Base-by-base conservation (phyloP, 257 asterid genomes). In the Salvia splendens region DNA sequence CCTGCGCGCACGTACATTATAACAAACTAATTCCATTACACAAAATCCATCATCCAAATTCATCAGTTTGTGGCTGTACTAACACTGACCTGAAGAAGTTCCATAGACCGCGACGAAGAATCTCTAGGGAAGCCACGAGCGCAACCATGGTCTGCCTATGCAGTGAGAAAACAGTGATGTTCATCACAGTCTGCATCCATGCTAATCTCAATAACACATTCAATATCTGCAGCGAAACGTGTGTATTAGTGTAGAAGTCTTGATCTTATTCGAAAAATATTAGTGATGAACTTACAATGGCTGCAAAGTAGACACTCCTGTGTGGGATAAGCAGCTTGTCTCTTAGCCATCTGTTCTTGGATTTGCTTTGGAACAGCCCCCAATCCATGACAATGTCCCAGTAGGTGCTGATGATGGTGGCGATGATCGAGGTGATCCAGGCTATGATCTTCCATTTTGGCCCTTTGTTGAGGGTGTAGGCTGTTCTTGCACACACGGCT, bases 41-140 rank as follows among this genome's bases (percentile, higher is more conserved):
- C 38, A 33, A 3, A 33, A 33, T 33, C 6, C 38, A 33, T 33
- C 63, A 55, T n/a, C 43, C 15, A 46, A 65, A 33, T 41, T n/a
- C 11, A 11, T 24, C 30, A 24, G 1, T 1, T 24, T 24, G 30
- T 24, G 30, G 30, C 30, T 24, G 38, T 33, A 3, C 0, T 33
- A 33, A 33, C 5, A 36, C 12, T 12, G 65, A 73, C 95, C 92
- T 83, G 82, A 85, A 87, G 63, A 87, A 85, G 66, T 77, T 87
- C 95, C 95, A 87, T 8, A 87, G 28, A 20, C 95, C 86, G 1
- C 95, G 95, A 24, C 89, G 89, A 70, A 85, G 48, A 51, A 87
- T 85, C 79, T 87, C 95, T 8, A 87, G 67, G 66, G 74, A 61
- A 9, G 95, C 87, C 68, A 87, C 70, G 40, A 81, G 73, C 5